Conservation (phyloP, 768 basidiomycete species). For the Russula abietina region DNA sequence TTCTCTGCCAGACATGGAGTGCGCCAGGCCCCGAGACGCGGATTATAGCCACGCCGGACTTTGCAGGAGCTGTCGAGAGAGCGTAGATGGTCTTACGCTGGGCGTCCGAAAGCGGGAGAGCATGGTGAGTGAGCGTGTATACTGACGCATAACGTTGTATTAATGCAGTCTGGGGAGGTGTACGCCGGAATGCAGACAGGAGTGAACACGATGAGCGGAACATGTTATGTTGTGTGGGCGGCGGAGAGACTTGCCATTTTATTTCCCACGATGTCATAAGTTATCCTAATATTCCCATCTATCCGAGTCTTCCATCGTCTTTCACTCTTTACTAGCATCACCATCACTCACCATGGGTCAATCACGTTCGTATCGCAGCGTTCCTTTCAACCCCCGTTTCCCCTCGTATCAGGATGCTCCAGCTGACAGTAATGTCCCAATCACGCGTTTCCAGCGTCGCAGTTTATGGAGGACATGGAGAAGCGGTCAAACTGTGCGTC, state of each 20-base stretch:
- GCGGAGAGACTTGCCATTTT: neutral
- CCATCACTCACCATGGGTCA: slow-evolving; percentile 58
- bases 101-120: slow-evolving; percentile 37
- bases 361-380: slow-evolving; percentile 53
- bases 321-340: neutral
- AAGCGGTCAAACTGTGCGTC: slow-evolving; percentile 92
- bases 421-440: neutral
- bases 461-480: slow-evolving; percentile 98
- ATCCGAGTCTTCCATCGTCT: neutral
- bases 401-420: neutral
- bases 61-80: slow-evolving; percentile 80
- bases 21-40: slow-evolving; percentile 78
- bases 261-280: neutral
- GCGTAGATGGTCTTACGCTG: slow-evolving; percentile 81
- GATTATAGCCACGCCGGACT: slow-evolving; percentile 76
- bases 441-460: slow-evolving; percentile 52
- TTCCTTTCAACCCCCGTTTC: neutral
- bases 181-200: neutral
- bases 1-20: slow-evolving; percentile 49
- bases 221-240: neutral
- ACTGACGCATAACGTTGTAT: neutral
- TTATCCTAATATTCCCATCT: neutral
- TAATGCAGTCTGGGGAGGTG: neutral
- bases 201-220: neutral
- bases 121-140: neutral